Evolutionary conservation across 768 basidiomycete genomes (phyloP).

Genomic region (Cyclocybe aegerita): DNA sequence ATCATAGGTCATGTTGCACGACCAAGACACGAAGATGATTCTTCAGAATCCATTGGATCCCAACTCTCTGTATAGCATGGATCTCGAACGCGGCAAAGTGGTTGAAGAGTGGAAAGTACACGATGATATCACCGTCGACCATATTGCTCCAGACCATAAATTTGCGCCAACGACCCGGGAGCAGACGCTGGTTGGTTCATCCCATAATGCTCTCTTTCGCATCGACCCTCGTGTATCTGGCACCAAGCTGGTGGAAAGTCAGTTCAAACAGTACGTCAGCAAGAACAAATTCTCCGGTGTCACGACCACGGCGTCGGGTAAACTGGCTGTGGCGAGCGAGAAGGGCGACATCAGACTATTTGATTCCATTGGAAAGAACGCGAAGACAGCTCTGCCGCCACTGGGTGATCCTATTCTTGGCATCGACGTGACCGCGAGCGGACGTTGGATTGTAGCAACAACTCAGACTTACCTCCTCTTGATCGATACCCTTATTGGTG

Average conservation of each 20-base stretch:
- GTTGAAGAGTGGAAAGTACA: conserved; percentile 99
- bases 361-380: conserved; percentile 96
- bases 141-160: conserved; percentile 91
- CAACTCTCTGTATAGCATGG: conserved; percentile 85
- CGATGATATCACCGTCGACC: conserved; percentile 80
- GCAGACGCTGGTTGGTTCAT: conserved; percentile 91
- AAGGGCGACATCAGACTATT: conserved; percentile 97
- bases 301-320: conserved; percentile 82
- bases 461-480: conserved; percentile 92
- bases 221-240: conserved; percentile 95
- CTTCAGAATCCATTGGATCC: conserved; percentile 82
- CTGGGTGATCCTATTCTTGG: conserved; percentile 95
- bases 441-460: conserved; percentile 94
- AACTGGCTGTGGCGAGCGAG: conserved; percentile 90
- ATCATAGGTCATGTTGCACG: conserved; percentile 88
- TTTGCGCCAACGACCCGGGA: conserved; percentile 91
- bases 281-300: conserved; percentile 96
- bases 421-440: conserved; percentile 91
- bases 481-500: conserved; percentile 93
- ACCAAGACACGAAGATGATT: conserved; percentile 95
- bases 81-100: conserved; percentile 92
- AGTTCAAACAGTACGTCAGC: conserved; percentile 93
- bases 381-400: conserved; percentile 95
- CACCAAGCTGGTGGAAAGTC: conserved; percentile 88
- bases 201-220: conserved; percentile 95